phyloP scores from a whole-genome alignment of 192 early-diverging fungal species.

The Coemansia sp. region DNA sequence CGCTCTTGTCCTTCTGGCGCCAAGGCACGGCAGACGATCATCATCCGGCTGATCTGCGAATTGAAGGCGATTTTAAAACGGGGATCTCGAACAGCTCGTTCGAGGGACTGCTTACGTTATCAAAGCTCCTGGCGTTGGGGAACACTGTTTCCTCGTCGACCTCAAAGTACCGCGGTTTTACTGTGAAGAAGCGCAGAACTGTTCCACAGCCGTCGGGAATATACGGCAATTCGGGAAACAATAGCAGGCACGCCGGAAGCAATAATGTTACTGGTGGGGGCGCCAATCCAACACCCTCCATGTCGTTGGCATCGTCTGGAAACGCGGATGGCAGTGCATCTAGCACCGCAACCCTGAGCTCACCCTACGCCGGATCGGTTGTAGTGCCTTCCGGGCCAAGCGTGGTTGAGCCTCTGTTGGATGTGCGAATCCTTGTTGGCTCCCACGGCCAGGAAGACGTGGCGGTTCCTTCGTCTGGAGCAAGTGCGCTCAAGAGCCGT shows the following conservation, averaged over 20 bases:
- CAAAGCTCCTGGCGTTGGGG: conserved; percentile 25
- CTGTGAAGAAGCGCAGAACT: conserved; percentile 44
- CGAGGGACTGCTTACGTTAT: conserved; percentile 19
- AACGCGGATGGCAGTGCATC: neutral
- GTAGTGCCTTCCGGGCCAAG: conserved; percentile 33
- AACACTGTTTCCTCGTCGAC: conserved; percentile 18
- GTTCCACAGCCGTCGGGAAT: conserved; percentile 9
- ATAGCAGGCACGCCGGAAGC: neutral
- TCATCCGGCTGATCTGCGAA: neutral
- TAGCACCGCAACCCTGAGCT: neutral
- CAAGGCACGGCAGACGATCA: neutral
- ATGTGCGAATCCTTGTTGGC: conserved; percentile 34
- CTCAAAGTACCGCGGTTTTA: conserved; percentile 44
- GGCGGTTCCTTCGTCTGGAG: conserved; percentile 9
- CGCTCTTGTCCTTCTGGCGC: conserved; percentile 1
- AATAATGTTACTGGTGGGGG: neutral
- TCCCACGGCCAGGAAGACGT: conserved; percentile 43
- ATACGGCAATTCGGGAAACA: neutral
- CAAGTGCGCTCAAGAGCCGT: conserved; percentile 19
- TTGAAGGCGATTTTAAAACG: neutral
- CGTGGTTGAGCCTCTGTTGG: conserved; percentile 32
- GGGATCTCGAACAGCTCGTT: neutral
- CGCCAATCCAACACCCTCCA: neutral
- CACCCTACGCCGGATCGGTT: conserved; percentile 9
- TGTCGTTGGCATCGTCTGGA: neutral